phyloP scores from a whole-genome alignment of 1,284 basidiomycete species.

The Microbotryum intermedium region DNA sequence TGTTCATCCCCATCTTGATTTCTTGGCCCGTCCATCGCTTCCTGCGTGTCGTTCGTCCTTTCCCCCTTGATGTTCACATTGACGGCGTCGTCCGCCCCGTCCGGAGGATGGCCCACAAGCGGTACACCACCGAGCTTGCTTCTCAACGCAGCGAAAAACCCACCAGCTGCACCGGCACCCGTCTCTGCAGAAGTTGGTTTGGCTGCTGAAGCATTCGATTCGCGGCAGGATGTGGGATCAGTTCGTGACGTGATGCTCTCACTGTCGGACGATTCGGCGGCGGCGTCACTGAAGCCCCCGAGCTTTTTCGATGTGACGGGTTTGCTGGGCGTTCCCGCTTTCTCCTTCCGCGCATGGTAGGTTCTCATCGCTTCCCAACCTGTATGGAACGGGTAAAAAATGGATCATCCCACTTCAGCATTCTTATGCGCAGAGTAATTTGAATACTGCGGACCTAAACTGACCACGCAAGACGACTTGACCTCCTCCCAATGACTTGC shows the following conservation, averaged over 20 bases:
- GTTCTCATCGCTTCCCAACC: conserved; percentile 29
- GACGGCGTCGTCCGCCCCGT: conserved; percentile 5
- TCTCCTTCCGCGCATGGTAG: conserved; percentile 11
- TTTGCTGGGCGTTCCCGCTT: conserved; percentile 5
- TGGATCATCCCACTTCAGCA: not conserved
- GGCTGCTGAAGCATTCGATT: conserved; percentile 6
- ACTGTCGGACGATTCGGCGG: no score
- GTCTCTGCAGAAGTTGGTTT: not conserved
- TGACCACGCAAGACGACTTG: conserved; percentile 22
- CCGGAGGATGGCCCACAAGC: not conserved
- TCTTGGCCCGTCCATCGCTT: conserved; percentile 22
- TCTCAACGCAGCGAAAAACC: conserved; percentile 13
- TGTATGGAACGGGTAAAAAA: not conserved
- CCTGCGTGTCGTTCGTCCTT: conserved; percentile 21
- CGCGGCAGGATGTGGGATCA: not conserved
- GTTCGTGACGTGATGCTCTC: no score
- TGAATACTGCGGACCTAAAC: not conserved
- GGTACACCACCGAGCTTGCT: conserved; percentile 20
- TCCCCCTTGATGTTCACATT: not conserved
- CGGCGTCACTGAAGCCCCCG: not conserved
- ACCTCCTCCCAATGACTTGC: conserved; percentile 13
- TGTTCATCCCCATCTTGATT: conserved; percentile 16
- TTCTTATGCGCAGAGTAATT: no score
- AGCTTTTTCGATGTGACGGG: not conserved
- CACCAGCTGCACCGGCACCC: not conserved